phyloP scores from a whole-genome alignment of 495 filamentous ascomycete species.

The Penicillium turbatum region DNA sequence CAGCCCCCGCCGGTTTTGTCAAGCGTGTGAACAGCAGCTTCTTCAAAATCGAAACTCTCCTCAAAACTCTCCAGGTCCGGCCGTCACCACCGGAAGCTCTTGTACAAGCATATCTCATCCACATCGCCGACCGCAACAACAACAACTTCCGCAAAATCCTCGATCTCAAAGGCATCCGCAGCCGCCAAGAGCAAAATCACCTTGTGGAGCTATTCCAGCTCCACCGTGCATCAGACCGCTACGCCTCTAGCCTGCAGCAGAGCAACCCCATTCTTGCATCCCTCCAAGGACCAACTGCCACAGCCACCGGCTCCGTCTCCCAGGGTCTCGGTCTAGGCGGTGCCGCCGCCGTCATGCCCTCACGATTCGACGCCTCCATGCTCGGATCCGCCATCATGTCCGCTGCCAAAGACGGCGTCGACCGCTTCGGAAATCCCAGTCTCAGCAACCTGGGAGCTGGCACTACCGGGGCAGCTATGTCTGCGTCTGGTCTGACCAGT shows the following conservation, averaged over 20 bases:
- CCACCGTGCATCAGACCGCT: slow-evolving; percentile 60
- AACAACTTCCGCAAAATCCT: slow-evolving; percentile 96
- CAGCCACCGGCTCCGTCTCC: slow-evolving; percentile 37
- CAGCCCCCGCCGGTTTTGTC: slow-evolving; percentile 61
- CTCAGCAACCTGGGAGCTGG: slow-evolving; percentile 18
- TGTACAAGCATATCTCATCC: slow-evolving; percentile 93
- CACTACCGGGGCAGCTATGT: slow-evolving; percentile 13
- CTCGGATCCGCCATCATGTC: slow-evolving; percentile 69
- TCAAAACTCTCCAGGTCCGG: slow-evolving; percentile 95
- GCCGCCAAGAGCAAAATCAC: slow-evolving; percentile 70
- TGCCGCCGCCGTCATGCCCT: slow-evolving; percentile 43
- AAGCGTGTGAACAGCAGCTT: slow-evolving; percentile 86
- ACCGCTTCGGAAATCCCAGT: slow-evolving; percentile 68
- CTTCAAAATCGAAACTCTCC: slow-evolving; percentile 81
- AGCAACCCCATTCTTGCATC: slow-evolving; percentile 42
- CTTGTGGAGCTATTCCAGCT: slow-evolving; percentile 87
- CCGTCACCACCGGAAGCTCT: slow-evolving; percentile 87
- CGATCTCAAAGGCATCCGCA: slow-evolving; percentile 82
- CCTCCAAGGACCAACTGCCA: slow-evolving; percentile 37
- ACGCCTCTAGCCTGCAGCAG: slow-evolving; percentile 42
- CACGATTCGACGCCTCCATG: slow-evolving; percentile 69
- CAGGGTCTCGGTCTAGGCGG: slow-evolving; percentile 38
- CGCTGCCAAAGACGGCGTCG: slow-evolving; percentile 86
- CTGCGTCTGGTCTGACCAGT: slow-evolving; percentile 12
- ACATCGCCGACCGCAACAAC: slow-evolving; percentile 85